These are phyloP conservation scores for Stentor coeruleus DNA, from an alignment of 73 alveolate genomes.

Conservation along the genomic window DNA sequence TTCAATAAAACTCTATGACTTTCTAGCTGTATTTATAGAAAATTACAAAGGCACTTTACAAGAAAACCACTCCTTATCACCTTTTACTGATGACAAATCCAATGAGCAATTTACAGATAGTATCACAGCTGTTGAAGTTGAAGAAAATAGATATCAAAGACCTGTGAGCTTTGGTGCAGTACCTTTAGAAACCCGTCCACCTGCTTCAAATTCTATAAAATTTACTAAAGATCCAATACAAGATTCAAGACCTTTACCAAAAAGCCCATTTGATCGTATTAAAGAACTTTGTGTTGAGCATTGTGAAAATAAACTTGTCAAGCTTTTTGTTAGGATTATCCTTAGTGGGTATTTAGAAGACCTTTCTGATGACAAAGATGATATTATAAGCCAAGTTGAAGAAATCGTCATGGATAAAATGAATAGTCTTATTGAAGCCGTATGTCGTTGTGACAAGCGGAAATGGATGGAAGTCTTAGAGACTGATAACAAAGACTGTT, in stretches of 20 bases:
- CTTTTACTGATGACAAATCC: not conserved
- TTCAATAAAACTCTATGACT: not conserved
- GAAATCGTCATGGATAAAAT: not conserved
- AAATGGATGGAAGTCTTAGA: conserved; percentile 18
- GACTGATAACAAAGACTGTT: conserved; percentile 14
- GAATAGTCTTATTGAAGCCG: conserved; percentile 17
- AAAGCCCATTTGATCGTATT: not conserved
- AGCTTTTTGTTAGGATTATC: not conserved
- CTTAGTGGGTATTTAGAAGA: not conserved
- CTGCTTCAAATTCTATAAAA: not conserved
- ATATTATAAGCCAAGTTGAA: not conserved
- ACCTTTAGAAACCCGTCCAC: too few relatives aligned
- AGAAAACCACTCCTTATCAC: not conserved
- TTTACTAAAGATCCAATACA: not conserved
- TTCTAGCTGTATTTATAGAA: not conserved
- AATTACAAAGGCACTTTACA: not conserved
- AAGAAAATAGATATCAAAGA: not conserved
- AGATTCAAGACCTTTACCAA: conserved; percentile 5
- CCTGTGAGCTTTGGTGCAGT: not conserved
- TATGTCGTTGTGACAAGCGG: conserved; percentile 15
- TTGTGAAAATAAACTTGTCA: not conserved
- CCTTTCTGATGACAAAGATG: not conserved
- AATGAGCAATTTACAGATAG: not conserved
- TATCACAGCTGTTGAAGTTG: not conserved
- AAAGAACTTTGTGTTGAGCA: not conserved